Conservation (phyloP, 306 rosid species). For the Gastrolobium bilobum region DNA sequence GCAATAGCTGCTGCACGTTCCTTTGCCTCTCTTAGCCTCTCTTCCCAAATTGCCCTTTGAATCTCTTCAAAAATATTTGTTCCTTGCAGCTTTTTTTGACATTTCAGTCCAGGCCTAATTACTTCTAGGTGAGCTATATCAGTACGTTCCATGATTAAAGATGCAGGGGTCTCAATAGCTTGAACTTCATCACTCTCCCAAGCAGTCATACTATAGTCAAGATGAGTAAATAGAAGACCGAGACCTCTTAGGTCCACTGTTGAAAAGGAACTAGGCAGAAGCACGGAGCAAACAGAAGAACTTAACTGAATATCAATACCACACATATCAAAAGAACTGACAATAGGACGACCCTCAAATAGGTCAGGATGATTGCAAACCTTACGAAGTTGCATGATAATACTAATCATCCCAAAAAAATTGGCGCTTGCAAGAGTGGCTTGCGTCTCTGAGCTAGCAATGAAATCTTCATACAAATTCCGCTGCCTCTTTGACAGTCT, state of each 20-base stretch:
- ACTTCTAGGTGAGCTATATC: slow-evolving; percentile 61
- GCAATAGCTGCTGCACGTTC: slow-evolving; percentile 84
- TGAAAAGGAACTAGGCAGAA: slow-evolving; percentile 70
- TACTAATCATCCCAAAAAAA: slow-evolving; percentile 95
- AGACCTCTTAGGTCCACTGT: slow-evolving; percentile 75
- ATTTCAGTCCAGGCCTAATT: slow-evolving; percentile 64
- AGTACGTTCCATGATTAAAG: slow-evolving; percentile 69
- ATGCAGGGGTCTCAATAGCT: slow-evolving; percentile 81
- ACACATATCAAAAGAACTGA: slow-evolving; percentile 93
- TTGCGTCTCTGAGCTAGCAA: slow-evolving; percentile 97
- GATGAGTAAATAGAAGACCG: slow-evolving; percentile 91
- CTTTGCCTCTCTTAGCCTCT: slow-evolving; percentile 80
- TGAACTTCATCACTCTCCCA: slow-evolving; percentile 93
- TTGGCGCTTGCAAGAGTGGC: slow-evolving; percentile 95
- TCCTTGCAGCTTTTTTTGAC: slow-evolving; percentile 70
- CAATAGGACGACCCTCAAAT: slow-evolving; percentile 98
- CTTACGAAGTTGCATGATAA: slow-evolving; percentile 99
- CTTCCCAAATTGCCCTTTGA: slow-evolving; percentile 83
- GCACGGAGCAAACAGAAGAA: slow-evolving; percentile 81
- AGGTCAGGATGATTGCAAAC: slow-evolving; percentile 99
- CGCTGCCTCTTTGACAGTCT: slow-evolving; percentile 97
- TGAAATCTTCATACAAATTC: slow-evolving; percentile 93
- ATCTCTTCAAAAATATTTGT: slow-evolving; percentile 89
- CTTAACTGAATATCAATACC: slow-evolving; percentile 82
- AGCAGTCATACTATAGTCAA: slow-evolving; percentile 84